Conservation (phyloP, 495 filamentous ascomycete species). For the Aspergillus bridgeri region DNA sequence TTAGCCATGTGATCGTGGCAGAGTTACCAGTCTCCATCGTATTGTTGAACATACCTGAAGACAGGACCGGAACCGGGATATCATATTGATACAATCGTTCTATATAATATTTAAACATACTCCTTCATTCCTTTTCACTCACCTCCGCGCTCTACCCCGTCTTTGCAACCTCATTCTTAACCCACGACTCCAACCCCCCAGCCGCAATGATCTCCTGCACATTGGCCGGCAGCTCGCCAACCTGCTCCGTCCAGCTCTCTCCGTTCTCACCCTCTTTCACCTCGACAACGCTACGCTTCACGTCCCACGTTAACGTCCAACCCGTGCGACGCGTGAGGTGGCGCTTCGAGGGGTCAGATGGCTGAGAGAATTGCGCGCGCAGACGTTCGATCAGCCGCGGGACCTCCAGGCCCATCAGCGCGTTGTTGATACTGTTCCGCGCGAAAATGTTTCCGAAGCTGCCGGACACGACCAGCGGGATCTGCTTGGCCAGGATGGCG, state of each 20-base stretch:
- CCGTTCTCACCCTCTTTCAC: constrained; percentile 65
- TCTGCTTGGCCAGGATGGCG: constrained; percentile 76
- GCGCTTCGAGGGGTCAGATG: constrained; percentile 7
- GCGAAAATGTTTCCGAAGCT: constrained; percentile 86
- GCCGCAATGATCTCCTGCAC: constrained; percentile 82
- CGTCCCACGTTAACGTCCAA: constrained; percentile 85
- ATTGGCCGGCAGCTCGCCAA: constrained; percentile 78
- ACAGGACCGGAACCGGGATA: neutral
- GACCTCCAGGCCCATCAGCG: constrained; percentile 75
- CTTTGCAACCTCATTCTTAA: neutral
- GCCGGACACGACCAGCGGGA: constrained; percentile 75
- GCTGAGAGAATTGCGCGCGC: constrained; percentile 52
- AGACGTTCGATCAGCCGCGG: constrained; percentile 66
- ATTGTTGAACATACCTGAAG: too few relatives aligned
- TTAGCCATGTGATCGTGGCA: too few relatives aligned
- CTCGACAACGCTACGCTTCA: constrained; percentile 60
- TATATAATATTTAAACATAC: neutral
- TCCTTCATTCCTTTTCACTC: neutral
- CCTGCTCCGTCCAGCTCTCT: constrained; percentile 67
- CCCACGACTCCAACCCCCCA: constrained; percentile 62
- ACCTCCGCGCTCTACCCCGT: neutral
- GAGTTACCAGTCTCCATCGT: too few relatives aligned
- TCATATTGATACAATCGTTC: neutral
- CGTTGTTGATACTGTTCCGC: constrained; percentile 88
- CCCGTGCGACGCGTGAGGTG: constrained; percentile 71